Evolutionary conservation across 2,329 filamentous ascomycete genomes (phyloP).

Genomic region (Tolypocladium pustulatum): DNA sequence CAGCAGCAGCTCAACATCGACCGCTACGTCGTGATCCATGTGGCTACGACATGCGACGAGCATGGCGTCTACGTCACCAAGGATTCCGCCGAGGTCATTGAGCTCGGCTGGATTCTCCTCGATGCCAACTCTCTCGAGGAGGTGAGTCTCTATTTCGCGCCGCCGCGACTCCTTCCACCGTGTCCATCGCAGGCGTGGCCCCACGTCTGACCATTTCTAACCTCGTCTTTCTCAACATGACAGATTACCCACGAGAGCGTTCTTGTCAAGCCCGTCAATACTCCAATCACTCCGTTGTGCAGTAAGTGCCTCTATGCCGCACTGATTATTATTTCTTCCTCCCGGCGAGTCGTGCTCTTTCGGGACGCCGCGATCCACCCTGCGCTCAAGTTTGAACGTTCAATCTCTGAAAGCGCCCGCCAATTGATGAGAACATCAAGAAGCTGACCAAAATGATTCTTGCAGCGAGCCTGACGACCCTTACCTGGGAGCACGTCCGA

Average conservation of each 20-base stretch:
- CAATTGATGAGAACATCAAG: background rate
- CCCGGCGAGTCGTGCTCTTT: slow-evolving; percentile 1
- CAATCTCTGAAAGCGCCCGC: background rate
- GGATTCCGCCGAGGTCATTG: slow-evolving; percentile 97
- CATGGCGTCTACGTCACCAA: slow-evolving; percentile 99
- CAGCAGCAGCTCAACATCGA: slow-evolving; percentile 64
- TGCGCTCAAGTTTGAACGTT: background rate
- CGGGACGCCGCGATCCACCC: background rate
- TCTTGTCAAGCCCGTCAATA: slow-evolving; percentile 96
- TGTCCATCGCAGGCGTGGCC: background rate
- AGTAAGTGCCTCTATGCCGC: slow-evolving; percentile 55
- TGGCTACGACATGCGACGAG: slow-evolving; percentile 97
- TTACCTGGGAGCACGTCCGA: slow-evolving; percentile 98
- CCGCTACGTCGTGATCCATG: slow-evolving; percentile 95
- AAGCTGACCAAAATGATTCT: slow-evolving; percentile 5
- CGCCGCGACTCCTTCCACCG: slow-evolving; percentile 1
- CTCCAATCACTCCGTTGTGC: slow-evolving; percentile 94
- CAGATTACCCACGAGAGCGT: slow-evolving; percentile 93
- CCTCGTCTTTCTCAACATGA: background rate
- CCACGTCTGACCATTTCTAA: slow-evolving; percentile 3
- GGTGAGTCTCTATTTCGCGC: slow-evolving; percentile 43
- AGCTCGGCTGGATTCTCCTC: slow-evolving; percentile 94
- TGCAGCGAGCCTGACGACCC: slow-evolving; percentile 85
- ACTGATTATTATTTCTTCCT: slow-evolving; percentile 7
- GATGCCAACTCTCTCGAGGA: slow-evolving; percentile 88